Percentiles rank a stretch among this genome's conserved stretches.
Conservation (phyloP, 441 rosid species). For the Brassica balearica region DNA sequence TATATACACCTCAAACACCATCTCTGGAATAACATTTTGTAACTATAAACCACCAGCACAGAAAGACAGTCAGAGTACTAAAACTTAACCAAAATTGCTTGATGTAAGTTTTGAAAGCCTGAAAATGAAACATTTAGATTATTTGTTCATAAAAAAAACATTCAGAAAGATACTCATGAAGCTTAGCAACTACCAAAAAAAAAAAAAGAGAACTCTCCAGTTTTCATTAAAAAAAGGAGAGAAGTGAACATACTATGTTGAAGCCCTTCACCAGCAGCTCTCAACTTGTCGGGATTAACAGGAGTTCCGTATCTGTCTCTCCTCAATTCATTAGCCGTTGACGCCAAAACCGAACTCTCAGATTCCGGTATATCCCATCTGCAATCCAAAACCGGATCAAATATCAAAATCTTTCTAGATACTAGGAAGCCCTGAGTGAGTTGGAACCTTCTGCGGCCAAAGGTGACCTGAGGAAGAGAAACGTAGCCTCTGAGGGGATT, state of each 20-base stretch:
- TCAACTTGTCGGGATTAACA: constrained; percentile 71
- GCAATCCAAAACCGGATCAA: constrained; percentile 25
- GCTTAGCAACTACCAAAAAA: too few species aligned
- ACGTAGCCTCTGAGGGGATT: constrained; percentile 87
- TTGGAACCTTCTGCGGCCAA: constrained; percentile 81
- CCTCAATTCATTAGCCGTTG: constrained; percentile 86
- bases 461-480: constrained; percentile 86
- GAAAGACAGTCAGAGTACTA: not conserved
- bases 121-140: not conserved
- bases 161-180: too few species aligned
- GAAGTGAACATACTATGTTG: constrained; percentile 53
- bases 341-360: constrained; percentile 59
- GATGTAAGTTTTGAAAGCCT: constrained; percentile 4
- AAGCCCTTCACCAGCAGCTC: constrained; percentile 90
- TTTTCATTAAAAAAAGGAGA: constrained; percentile 4
- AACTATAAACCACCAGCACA: not conserved
- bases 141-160: not conserved
- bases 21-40: not conserved
- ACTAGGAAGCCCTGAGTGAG: constrained; percentile 19
- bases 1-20: not conserved
- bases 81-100: not conserved
- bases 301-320: constrained; percentile 56
- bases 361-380: constrained; percentile 83
- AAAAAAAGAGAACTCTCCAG: not conserved
- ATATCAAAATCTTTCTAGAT: not conserved